Evolutionary conservation across 495 filamentous ascomycete genomes (phyloP).

Genomic region (Xylaria nigripes): DNA sequence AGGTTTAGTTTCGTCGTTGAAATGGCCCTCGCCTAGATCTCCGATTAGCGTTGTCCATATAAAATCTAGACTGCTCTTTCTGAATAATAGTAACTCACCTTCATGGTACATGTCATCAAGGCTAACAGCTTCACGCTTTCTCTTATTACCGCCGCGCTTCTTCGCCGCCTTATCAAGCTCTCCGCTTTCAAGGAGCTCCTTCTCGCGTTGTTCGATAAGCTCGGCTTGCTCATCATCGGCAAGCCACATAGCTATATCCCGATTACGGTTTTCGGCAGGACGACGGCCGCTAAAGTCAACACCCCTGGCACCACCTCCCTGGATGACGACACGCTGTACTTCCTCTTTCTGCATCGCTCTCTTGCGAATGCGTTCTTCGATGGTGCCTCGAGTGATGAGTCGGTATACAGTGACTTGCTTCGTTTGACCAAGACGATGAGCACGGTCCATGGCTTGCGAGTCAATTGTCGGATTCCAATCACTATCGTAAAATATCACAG

Average conservation of each 20-base stretch:
- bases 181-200: constrained; percentile 59
- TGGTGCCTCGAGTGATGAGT: constrained; percentile 92
- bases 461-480: constrained; percentile 99
- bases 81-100: constrained; percentile 50
- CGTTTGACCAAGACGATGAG: constrained; percentile 94
- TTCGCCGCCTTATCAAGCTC: constrained; percentile 62
- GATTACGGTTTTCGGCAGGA: constrained; percentile 76
- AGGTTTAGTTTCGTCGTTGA: constrained; percentile 76
- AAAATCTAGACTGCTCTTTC: not conserved
- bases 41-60: constrained; percentile 12
- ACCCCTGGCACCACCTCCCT: constrained; percentile 65
- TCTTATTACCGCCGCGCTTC: constrained; percentile 45
- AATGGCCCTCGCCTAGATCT: constrained; percentile 76
- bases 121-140: constrained; percentile 49
- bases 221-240: constrained; percentile 92
- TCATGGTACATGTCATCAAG: constrained; percentile 98
- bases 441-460: constrained; percentile 97
- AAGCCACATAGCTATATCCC: constrained; percentile 95
- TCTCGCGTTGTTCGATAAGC: constrained; percentile 80
- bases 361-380: constrained; percentile 97
- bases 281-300: constrained; percentile 91
- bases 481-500: constrained; percentile 98
- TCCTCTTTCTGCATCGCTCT: constrained; percentile 97
- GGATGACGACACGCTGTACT: constrained; percentile 96
- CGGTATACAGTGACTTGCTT: constrained; percentile 95